phyloP scores from a whole-genome alignment of 1,139 yeast genomes.

The Debaryomycetaceae sp. region DNA sequence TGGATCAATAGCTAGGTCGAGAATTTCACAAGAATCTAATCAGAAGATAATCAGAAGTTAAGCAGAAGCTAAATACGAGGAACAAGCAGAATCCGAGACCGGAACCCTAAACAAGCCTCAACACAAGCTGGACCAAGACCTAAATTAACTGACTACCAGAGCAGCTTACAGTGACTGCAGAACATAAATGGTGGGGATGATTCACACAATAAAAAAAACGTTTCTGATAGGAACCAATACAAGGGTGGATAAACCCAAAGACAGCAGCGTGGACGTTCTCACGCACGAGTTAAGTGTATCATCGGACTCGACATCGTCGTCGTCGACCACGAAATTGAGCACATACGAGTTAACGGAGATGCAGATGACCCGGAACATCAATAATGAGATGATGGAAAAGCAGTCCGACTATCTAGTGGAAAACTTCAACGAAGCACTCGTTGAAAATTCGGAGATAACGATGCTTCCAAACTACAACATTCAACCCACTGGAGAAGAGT shows the following conservation, averaged over 20 bases:
- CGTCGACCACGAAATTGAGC: neutral
- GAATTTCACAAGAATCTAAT: too few relatives aligned
- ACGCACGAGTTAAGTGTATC: neutral
- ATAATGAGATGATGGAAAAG: slow-evolving; percentile 7
- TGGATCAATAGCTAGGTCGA: neutral
- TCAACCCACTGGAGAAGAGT: slow-evolving; percentile 40
- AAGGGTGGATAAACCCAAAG: neutral
- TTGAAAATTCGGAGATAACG: slow-evolving; percentile 27
- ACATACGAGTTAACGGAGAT: neutral
- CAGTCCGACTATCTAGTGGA: slow-evolving; percentile 16
- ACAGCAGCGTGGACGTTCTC: neutral
- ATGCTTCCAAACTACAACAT: slow-evolving; percentile 49
- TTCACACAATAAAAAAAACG: neutral
- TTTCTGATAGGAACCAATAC: neutral
- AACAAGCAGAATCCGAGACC: too few relatives aligned
- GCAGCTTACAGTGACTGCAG: too few relatives aligned
- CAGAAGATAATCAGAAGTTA: too few relatives aligned
- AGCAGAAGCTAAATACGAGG: too few relatives aligned
- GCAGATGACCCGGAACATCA: slow-evolving; percentile 3
- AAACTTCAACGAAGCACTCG: slow-evolving; percentile 31
- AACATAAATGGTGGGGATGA: neutral
- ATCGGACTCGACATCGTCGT: neutral
- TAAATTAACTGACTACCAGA: too few relatives aligned
- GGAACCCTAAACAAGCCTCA: too few relatives aligned
- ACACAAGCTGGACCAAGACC: too few relatives aligned